Evolutionary conservation across 129 eudicot genomes (phyloP).

Genomic region (Pulicaria dysenterica): DNA sequence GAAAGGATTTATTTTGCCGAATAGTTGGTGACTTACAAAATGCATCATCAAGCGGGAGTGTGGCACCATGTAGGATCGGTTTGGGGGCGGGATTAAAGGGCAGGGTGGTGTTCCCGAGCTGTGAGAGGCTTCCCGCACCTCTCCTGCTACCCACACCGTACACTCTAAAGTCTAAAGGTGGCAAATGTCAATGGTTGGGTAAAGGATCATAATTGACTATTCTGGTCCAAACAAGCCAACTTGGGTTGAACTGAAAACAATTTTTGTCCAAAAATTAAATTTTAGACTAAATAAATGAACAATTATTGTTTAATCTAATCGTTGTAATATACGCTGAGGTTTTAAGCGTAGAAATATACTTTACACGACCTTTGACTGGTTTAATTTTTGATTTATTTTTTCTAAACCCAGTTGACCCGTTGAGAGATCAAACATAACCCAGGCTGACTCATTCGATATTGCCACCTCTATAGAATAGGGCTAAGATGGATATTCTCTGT

Average conservation of each 20-base stretch:
- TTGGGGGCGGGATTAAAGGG: too few relatives aligned
- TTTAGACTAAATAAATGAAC: neutral
- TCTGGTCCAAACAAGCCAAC: neutral
- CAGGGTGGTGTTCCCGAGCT: too few relatives aligned
- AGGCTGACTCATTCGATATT: neutral
- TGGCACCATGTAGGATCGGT: too few relatives aligned
- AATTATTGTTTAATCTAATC: neutral
- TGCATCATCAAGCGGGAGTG: too few relatives aligned
- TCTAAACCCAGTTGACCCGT: neutral
- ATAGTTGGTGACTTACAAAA: too few relatives aligned
- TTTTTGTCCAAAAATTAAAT: neutral
- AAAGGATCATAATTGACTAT: neutral
- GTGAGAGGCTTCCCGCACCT: too few relatives aligned
- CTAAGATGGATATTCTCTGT: neutral
- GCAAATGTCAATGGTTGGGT: neutral
- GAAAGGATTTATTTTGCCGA: too few relatives aligned
- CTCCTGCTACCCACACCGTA: too few relatives aligned
- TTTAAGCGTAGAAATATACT: neutral
- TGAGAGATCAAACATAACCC: neutral
- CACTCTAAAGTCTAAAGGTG: neutral
- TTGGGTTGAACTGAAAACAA: neutral
- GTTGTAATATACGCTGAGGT: neutral
- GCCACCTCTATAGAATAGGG: conserved; percentile 3
- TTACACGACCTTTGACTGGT: neutral
- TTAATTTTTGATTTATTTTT: neutral